Evolutionary conservation across 768 basidiomycete species (phyloP).

Genomic region (Suillus placidus): DNA sequence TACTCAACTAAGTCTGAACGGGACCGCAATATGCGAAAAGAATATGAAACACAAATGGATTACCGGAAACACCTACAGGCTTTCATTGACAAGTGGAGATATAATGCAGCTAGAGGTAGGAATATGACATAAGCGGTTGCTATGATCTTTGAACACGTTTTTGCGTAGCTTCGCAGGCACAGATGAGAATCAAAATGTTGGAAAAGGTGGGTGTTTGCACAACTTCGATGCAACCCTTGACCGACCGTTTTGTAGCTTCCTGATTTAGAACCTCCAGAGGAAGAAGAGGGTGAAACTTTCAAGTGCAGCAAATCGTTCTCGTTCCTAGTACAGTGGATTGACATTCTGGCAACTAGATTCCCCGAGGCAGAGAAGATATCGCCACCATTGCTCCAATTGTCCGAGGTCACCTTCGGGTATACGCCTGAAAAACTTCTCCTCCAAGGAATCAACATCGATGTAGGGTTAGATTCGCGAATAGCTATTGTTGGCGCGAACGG

Average conservation of each 20-base stretch:
- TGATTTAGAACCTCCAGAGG: slow-evolving; percentile 89
- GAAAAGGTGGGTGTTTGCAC: slow-evolving; percentile 56
- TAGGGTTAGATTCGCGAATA: slow-evolving; percentile 92
- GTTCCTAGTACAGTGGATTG: slow-evolving; percentile 1
- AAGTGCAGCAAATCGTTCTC: slow-evolving; percentile 48
- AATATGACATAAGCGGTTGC: background rate
- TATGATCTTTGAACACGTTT: slow-evolving; percentile 9
- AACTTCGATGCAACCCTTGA: background rate
- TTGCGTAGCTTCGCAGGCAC: slow-evolving; percentile 79
- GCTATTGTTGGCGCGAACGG: slow-evolving; percentile 96
- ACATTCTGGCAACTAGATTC: slow-evolving; percentile 53
- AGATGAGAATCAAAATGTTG: slow-evolving; percentile 73
- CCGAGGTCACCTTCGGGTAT: slow-evolving; percentile 91
- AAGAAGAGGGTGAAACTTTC: slow-evolving; percentile 92
- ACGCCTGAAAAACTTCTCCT: slow-evolving; percentile 74
- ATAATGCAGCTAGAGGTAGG: slow-evolving; percentile 89
- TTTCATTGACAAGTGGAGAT: slow-evolving; percentile 98
- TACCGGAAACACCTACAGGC: slow-evolving; percentile 96
- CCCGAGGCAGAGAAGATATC: slow-evolving; percentile 98
- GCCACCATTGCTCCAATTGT: slow-evolving; percentile 90
- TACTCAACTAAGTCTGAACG: slow-evolving; percentile 98
- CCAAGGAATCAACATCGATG: slow-evolving; percentile 82
- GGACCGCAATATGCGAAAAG: slow-evolving; percentile 86
- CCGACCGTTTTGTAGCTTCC: slow-evolving; percentile 60
- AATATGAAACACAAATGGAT: slow-evolving; percentile 95